phyloP scores from a whole-genome alignment of 192 early-diverging fungal genomes.

The Gaertneriomyces sp. region DNA sequence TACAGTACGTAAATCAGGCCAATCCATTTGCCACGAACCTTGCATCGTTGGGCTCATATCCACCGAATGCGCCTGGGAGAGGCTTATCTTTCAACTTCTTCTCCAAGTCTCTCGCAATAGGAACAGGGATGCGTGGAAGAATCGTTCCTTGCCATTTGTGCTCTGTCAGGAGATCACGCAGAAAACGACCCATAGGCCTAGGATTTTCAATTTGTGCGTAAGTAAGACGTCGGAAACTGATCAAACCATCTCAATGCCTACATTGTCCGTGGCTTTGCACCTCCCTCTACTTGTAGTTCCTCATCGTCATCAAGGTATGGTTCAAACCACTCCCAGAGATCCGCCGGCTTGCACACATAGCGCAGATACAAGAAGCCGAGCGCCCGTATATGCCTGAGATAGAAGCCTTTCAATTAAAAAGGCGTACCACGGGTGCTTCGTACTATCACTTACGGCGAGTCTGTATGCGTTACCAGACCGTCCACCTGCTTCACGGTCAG shows the following conservation, averaged over 20 bases:
- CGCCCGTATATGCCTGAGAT: slow-evolving; percentile 65
- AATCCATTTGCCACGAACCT: no score
- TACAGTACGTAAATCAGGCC: no score
- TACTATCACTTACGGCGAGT: slow-evolving; percentile 64
- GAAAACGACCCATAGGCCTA: slow-evolving; percentile 73
- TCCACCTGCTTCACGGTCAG: slow-evolving; percentile 75
- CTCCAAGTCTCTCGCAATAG: slow-evolving; percentile 71
- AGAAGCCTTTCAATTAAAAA: neutral
- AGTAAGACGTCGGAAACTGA: neutral
- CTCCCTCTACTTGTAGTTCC: slow-evolving; percentile 57
- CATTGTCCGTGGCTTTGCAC: slow-evolving; percentile 55
- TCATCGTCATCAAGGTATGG: slow-evolving; percentile 78
- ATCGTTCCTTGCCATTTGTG: slow-evolving; percentile 77
- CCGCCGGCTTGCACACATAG: slow-evolving; percentile 71
- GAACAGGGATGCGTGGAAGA: slow-evolving; percentile 77
- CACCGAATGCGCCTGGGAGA: neutral
- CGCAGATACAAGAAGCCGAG: slow-evolving; percentile 78
- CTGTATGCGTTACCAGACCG: slow-evolving; percentile 67
- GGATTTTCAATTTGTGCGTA: neutral
- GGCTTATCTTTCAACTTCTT: slow-evolving; percentile 50
- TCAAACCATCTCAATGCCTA: slow-evolving; percentile 26
- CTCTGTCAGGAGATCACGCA: slow-evolving; percentile 63
- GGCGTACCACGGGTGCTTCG: no score
- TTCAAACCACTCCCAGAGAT: slow-evolving; percentile 78
- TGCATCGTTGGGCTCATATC: no score